Base-by-base conservation (phyloP, 768 basidiomycete genomes). In the Udeniomyces megalosporus region DNA sequence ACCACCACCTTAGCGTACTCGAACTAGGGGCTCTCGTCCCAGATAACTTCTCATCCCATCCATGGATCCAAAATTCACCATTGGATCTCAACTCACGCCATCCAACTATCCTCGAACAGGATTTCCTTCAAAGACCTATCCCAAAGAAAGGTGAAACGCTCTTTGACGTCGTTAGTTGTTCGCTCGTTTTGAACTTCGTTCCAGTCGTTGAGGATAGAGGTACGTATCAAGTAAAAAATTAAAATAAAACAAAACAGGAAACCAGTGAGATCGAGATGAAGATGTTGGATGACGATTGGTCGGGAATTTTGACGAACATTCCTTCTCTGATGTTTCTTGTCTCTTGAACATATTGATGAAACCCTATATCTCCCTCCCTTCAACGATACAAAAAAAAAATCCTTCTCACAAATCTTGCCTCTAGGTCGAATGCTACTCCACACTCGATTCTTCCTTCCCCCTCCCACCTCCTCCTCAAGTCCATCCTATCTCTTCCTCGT, bases 101-200 rank as follows among this genome's bases (percentile, higher is more conserved):
- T 72, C 84, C 89, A 0, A 72, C 42, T n/a, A 92, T 95, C 29
- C 28, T 76, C n/a, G 83, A 92, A 70, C 88, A 91, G 71, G 88
- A 95, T 70, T 92, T 93, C 68, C 71, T 93, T 48, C 70, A 78
- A 5, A 64, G 72, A 31, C 70, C 71, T 12, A 75, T 90, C 72
- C 80, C 84, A 56, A 70, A 68, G 20, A 75, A 78, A 66, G 74
- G 85, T 69, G 69, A 70, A 11, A 78, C 74, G 64, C 76, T 76
- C 67, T 95, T 88, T 85, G 84, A 88, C 67, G 69, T 83, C 22
- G 79, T 93, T 61, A 88, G 87, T 71, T 80, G 92, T 28, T 90
- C 88, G 68, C 75, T 95, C 38, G 91, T 95, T 4, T 73, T 95
- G 3, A 95, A 95, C 70, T 95, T 92, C 69, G 86, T 90, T 1